Evolutionary conservation across 805 yeast genomes (phyloP), one percentile per base, ranked within the genome.

Genomic region (Candida ipomoeae): DNA sequence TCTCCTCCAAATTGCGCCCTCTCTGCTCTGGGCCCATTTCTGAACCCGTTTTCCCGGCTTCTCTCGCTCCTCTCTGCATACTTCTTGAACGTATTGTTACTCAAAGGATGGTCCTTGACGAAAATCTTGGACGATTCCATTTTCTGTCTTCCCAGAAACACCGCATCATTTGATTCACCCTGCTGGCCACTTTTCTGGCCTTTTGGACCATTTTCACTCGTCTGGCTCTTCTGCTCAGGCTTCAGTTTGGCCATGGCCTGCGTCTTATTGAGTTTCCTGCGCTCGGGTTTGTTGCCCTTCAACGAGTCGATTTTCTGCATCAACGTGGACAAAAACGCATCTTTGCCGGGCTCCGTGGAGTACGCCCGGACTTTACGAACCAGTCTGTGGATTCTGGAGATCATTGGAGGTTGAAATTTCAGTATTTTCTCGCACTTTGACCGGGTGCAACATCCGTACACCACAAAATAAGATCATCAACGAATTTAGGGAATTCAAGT

Each of bases 231-330:
- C 10, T 20, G 17, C 8, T n/a, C n/a, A 13, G 18, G 20, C 37
- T 11, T 42, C 17, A 7, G 38, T 15, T 7, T 35, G 8, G 38
- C 37, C 29, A 26, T 10, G n/a, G 37, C 13, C 17, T 29, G 23
- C 23, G 6, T 29, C 17, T 13, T 33, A 33, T 23, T 41, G 23
- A 20, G 45, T 5, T 32, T 17, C 14, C 41, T 47, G 18, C 6
- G 37, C 37, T 43, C 44, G 17, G 31, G 50, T 35, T 52, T 44
- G 41, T 48, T 59, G 48, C 60, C 48, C 36, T 65, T 67, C 53
- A 68, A 67, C 32, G 49, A 49, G 48, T 72, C 75, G 49, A 72
- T 67, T 55, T 74, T 62, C 42, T 63, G 63, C 61, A 72, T 67
- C 52, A 72, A 61, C 36, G 63, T 67, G n/a, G 72, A 63, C 54